Evolutionary conservation across 1,139 yeast genomes (phyloP).

Genomic region (Pichia sp.): DNA sequence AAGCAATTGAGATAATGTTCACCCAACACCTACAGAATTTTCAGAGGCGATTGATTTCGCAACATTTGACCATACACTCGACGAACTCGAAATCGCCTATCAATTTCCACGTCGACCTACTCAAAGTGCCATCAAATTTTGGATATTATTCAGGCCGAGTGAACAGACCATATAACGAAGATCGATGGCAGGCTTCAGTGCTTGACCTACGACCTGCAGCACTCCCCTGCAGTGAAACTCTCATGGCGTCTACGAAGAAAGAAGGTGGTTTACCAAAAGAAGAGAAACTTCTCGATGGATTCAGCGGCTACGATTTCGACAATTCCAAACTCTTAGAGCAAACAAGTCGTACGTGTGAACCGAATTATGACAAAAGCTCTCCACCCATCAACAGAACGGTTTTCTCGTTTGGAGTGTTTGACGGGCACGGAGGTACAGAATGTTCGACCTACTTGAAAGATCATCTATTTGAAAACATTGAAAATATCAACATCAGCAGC

Average conservation of each 20-base stretch:
- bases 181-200: constrained; percentile 46
- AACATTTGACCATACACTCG: constrained; percentile 21
- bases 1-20: constrained; percentile 8
- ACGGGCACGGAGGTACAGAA: constrained; percentile 89
- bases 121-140: constrained; percentile 68
- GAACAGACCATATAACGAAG: constrained; percentile 77
- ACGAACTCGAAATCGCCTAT: constrained; percentile 18
- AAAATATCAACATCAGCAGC: constrained; percentile 38
- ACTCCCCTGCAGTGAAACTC: neutral
- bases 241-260: neutral
- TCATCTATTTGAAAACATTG: constrained; percentile 56
- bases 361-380: constrained; percentile 6
- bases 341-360: constrained; percentile 2
- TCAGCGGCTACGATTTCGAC: constrained; percentile 7
- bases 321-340: constrained; percentile 4
- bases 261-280: neutral
- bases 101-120: constrained; percentile 35
- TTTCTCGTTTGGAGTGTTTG: constrained; percentile 73
- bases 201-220: constrained; percentile 11
- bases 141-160: constrained; percentile 81
- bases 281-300: neutral
- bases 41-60: constrained; percentile 19
- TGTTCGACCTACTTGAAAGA: constrained; percentile 60
- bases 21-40: neutral
- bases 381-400: constrained; percentile 30